Evolutionary conservation across 2,329 filamentous ascomycete genomes (phyloP).

Genomic region (Aureobasidium sp.): DNA sequence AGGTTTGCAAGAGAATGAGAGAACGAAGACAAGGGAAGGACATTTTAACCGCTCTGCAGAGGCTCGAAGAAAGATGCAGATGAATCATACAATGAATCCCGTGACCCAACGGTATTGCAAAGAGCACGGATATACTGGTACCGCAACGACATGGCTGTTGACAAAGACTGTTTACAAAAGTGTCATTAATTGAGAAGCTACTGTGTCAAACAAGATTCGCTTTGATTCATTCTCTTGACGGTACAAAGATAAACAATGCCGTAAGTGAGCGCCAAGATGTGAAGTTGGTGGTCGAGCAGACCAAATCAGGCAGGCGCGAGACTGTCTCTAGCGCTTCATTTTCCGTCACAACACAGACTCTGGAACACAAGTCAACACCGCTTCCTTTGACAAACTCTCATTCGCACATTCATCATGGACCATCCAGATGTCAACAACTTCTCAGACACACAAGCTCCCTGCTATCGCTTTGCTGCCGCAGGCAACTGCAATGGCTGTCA

Average conservation of each 20-base stretch:
- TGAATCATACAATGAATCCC: too few relatives aligned
- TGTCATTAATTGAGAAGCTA: not conserved
- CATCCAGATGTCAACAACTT: not conserved
- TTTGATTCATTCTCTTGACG: too few relatives aligned
- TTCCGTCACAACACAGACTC: not conserved
- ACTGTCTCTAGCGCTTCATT: not conserved
- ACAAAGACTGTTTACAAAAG: not conserved
- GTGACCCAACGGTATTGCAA: too few relatives aligned
- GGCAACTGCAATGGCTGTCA: not conserved
- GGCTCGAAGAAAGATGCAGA: too few relatives aligned
- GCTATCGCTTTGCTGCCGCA: not conserved
- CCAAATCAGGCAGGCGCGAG: not conserved
- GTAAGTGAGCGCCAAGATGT: not conserved
- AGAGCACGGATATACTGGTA: not conserved
- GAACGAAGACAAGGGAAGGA: too few relatives aligned
- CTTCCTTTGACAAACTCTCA: not conserved
- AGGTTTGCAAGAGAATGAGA: too few relatives aligned
- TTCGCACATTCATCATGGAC: not conserved
- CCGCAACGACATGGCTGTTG: not conserved
- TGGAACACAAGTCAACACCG: not conserved
- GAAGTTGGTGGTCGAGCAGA: not conserved
- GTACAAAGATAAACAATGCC: not conserved
- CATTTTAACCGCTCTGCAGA: too few relatives aligned
- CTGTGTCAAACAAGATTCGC: not conserved
- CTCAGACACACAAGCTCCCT: not conserved